Evolutionary conservation across 805 yeast species (phyloP).

Genomic region (Metschnikowia anglica): DNA sequence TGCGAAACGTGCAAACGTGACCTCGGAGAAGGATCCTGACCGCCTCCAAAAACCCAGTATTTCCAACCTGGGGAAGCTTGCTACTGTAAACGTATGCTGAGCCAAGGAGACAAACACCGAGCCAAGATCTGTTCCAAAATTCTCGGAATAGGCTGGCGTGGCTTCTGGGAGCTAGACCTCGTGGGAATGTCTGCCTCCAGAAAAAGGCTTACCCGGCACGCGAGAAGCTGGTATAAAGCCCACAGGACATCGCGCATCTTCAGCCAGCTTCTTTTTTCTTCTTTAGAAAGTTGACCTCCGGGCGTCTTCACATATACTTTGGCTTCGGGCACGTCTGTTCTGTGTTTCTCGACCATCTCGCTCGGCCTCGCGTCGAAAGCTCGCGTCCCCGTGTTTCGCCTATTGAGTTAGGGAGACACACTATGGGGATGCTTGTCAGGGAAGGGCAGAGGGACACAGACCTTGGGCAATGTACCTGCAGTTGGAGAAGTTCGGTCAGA

Average conservation of each 20-base stretch:
- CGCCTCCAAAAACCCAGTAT: too few species aligned
- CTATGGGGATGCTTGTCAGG: conserved; percentile 19
- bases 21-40: too few species aligned
- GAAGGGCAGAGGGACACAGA: conserved; percentile 9
- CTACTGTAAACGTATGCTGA: too few species aligned
- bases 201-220: conserved; percentile 15
- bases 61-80: too few species aligned
- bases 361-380: conserved; percentile 25
- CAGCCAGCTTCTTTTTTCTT: conserved; percentile 18
- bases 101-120: too few species aligned
- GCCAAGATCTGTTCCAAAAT: too few species aligned
- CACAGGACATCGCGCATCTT: conserved; percentile 3
- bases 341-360: conserved; percentile 16
- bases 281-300: conserved; percentile 43
- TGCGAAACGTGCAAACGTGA: too few species aligned
- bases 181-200: too few species aligned
- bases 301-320: conserved; percentile 24
- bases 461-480: conserved; percentile 14
- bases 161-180: too few species aligned
- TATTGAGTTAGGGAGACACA: conserved; percentile 40
- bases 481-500: conserved; percentile 38
- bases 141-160: too few species aligned
- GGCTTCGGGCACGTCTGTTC: conserved; percentile 28
- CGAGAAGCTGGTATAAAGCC: conserved; percentile 4
- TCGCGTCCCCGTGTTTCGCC: conserved; percentile 30